phyloP scores from a whole-genome alignment of 2,329 filamentous ascomycete species.

The Cladophialophora yegresii region DNA sequence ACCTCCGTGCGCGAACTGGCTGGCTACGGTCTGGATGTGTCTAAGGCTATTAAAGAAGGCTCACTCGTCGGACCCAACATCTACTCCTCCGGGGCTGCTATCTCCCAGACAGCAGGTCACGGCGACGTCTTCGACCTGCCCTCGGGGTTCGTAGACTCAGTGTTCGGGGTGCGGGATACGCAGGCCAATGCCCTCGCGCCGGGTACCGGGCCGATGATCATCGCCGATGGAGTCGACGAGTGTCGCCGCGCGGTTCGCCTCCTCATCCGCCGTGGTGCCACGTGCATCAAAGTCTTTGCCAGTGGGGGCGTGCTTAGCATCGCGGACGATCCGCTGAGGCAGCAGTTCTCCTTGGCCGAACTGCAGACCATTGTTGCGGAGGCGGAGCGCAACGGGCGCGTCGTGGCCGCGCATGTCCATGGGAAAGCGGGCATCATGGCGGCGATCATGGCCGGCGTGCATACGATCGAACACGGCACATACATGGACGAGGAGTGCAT shows the following conservation, averaged over 20 bases:
- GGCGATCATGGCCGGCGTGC: constrained; percentile 48
- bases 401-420: constrained; percentile 51
- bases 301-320: constrained; percentile 50
- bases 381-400: constrained; percentile 44
- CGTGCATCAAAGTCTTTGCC: constrained; percentile 53
- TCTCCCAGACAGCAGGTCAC: constrained; percentile 55
- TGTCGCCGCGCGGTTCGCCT: constrained; percentile 49
- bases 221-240: constrained; percentile 53
- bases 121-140: constrained; percentile 50
- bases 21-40: constrained; percentile 51
- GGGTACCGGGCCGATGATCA: constrained; percentile 24
- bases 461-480: constrained; percentile 54
- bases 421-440: constrained; percentile 54
- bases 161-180: constrained; percentile 29
- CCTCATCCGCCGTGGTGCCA: constrained; percentile 51
- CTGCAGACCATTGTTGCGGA: constrained; percentile 50
- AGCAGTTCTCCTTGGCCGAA: constrained; percentile 51
- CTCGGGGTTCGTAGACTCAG: constrained; percentile 28
- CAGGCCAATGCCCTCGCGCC: constrained; percentile 18
- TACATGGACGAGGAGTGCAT: constrained; percentile 52
- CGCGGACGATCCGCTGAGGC: constrained; percentile 49
- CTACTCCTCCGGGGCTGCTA: constrained; percentile 49
- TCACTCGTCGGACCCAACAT: constrained; percentile 53
- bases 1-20: constrained; percentile 55
- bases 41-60: constrained; percentile 49